Conservation (phyloP, 305 asterid species). For the Stenogyne calaminthoides region DNA sequence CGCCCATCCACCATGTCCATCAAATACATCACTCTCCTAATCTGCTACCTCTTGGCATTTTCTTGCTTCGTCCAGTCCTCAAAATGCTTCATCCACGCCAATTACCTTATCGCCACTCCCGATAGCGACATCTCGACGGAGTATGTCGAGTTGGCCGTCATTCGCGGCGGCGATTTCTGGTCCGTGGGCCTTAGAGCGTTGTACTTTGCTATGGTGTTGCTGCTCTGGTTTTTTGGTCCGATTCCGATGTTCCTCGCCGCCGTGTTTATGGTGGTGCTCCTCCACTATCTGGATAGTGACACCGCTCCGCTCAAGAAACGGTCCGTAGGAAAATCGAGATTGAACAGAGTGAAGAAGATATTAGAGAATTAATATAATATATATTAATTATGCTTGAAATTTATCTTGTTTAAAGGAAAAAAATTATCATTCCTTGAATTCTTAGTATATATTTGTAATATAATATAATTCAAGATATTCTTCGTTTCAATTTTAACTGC, state of each 20-base stretch:
- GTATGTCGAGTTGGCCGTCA: conserved; percentile 61
- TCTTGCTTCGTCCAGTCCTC: conserved; percentile 82
- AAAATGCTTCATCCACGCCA: conserved; percentile 71
- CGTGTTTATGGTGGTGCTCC: conserved; percentile 54
- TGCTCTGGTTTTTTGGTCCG: conserved; percentile 82
- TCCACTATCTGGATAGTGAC: conserved; percentile 61
- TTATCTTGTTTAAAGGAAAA: too few relatives aligned
- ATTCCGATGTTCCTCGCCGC: conserved; percentile 75
- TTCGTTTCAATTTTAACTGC: too few relatives aligned
- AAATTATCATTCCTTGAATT: too few relatives aligned
- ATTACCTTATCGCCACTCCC: conserved; percentile 64
- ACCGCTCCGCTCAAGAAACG: conserved; percentile 40
- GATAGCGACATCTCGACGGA: conserved; percentile 46
- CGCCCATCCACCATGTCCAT: conserved; percentile 67
- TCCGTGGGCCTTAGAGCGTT: conserved; percentile 74
- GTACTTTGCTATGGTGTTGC: conserved; percentile 59
- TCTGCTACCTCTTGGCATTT: conserved; percentile 65
- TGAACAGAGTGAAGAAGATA: not conserved
- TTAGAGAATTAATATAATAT: too few relatives aligned
- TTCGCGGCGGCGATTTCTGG: conserved; percentile 83
- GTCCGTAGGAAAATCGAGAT: conserved; percentile 3
- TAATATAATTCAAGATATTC: too few relatives aligned
- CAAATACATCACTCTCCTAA: conserved; percentile 59
- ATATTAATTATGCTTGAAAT: too few relatives aligned
- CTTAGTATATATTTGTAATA: too few relatives aligned